Evolutionary conservation across 768 basidiomycete species (phyloP).

Genomic region (Leccinum subtestaceum): DNA sequence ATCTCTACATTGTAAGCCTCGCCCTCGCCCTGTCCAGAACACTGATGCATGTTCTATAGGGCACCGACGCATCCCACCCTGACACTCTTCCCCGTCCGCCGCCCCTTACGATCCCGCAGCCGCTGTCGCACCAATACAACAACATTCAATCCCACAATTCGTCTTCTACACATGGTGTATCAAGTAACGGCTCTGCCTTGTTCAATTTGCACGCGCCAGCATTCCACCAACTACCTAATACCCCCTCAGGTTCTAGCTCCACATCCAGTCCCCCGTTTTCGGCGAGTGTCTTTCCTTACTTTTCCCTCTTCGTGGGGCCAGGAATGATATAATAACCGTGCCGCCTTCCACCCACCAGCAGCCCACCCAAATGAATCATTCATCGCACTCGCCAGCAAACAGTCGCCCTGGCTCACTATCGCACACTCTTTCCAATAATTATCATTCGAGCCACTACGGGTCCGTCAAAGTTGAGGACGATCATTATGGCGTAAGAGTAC

Average conservation of each 20-base stretch:
- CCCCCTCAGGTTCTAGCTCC: slow-evolving; percentile 68
- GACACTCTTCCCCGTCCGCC: slow-evolving; percentile 42
- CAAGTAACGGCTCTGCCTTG: slow-evolving; percentile 40
- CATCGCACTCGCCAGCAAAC: slow-evolving; percentile 48
- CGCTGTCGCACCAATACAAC: slow-evolving; percentile 47
- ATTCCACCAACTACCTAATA: slow-evolving; percentile 63
- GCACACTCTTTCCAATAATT: slow-evolving; percentile 38
- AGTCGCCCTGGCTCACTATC: slow-evolving; percentile 45
- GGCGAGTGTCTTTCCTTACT: slow-evolving; percentile 65
- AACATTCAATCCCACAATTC: slow-evolving; percentile 39
- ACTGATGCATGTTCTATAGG: slow-evolving; percentile 29
- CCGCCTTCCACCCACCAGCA: slow-evolving; percentile 44
- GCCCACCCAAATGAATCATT: slow-evolving; percentile 67
- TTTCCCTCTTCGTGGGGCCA: slow-evolving; percentile 28
- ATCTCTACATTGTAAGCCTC: slow-evolving; percentile 50
- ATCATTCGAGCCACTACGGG: slow-evolving; percentile 47
- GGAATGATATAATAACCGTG: slow-evolving; percentile 54
- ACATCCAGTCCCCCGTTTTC: slow-evolving; percentile 82
- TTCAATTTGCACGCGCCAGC: slow-evolving; percentile 55
- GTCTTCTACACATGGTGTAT: slow-evolving; percentile 38
- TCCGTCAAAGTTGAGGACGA: slow-evolving; percentile 71
- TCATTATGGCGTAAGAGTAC: slow-evolving; percentile 46
- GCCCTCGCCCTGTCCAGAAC: neutral
- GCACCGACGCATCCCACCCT: slow-evolving; percentile 44
- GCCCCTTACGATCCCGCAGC: slow-evolving; percentile 61